A percentile compares a stretch with the other conserved stretches of the same genome.
Conservation (phyloP, 202 grass and related monocot genomes). For the Bolboschoenoplectus hybrid region DNA sequence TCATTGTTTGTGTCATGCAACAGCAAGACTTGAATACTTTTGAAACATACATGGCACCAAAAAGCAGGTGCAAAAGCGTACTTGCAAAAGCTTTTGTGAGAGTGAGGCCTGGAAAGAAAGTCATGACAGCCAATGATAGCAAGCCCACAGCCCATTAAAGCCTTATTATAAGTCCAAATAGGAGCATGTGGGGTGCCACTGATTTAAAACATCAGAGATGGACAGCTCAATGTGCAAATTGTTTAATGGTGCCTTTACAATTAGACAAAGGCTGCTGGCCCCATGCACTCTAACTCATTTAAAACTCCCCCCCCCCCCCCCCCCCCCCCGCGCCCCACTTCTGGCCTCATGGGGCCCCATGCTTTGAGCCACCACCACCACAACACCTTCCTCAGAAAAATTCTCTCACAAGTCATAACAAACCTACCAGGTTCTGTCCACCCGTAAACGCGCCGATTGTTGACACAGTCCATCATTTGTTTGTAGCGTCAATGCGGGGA, state of each 20-base stretch:
- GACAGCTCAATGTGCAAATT: slow-evolving; percentile 41
- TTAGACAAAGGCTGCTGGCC: slow-evolving; percentile 40
- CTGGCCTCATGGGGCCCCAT: slow-evolving; percentile 15
- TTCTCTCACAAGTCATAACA: slow-evolving; percentile 37
- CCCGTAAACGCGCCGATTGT: slow-evolving; percentile 20
- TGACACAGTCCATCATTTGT: slow-evolving; percentile 24
- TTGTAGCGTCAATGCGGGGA: slow-evolving; percentile 15
- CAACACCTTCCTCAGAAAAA: slow-evolving; percentile 29
- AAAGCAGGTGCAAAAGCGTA: slow-evolving; percentile 25
- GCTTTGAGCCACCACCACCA: slow-evolving; percentile 29
- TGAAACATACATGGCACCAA: slow-evolving; percentile 22
- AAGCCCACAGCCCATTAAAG: slow-evolving; percentile 33
- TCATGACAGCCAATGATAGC: slow-evolving; percentile 5
- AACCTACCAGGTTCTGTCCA: slow-evolving; percentile 38
- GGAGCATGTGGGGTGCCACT: slow-evolving; percentile 20
- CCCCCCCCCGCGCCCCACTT: too few species aligned
- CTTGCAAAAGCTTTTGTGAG: not conserved
- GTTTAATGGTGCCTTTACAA: slow-evolving; percentile 33
- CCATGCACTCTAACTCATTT: slow-evolving; percentile 36
- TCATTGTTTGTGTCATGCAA: not conserved
- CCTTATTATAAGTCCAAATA: slow-evolving; percentile 8
- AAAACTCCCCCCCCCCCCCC: not conserved
- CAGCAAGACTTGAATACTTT: too few species aligned
- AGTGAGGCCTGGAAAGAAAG: not conserved
- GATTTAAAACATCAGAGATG: slow-evolving; percentile 21